These are phyloP conservation scores for Pyracantha coccinea DNA, from an alignment of 331 rosid species.

Conservation along the genomic window DNA sequence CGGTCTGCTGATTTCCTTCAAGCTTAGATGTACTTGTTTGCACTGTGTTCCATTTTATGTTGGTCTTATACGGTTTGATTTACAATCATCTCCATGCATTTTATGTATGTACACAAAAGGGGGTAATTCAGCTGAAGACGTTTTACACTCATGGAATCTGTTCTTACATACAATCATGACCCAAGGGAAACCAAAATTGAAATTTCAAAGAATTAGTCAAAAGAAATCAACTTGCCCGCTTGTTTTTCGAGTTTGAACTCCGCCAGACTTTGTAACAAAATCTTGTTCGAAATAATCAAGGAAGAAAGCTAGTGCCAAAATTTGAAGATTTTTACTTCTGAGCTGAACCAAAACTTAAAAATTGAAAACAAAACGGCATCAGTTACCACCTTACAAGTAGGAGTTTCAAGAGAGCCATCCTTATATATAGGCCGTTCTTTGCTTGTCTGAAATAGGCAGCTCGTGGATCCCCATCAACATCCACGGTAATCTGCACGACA, in stretches of 20 bases:
- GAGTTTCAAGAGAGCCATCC: slow-evolving; percentile 78
- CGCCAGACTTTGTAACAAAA: neutral
- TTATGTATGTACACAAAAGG: no score
- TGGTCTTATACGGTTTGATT: no score
- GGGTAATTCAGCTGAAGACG: no score
- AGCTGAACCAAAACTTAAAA: neutral
- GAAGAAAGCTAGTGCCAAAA: neutral
- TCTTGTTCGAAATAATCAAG: neutral
- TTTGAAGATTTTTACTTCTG: neutral
- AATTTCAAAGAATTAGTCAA: neutral
- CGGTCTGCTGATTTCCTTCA: no score
- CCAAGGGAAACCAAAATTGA: neutral
- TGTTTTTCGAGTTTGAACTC: neutral
- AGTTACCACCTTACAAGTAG: slow-evolving; percentile 60
- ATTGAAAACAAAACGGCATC: neutral
- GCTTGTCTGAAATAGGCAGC: slow-evolving; percentile 87
- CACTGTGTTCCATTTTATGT: no score
- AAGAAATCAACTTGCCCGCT: neutral
- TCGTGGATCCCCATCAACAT: slow-evolving; percentile 65
- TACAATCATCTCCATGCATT: no score
- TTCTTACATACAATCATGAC: neutral
- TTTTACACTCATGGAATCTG: neutral
- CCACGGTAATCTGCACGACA: slow-evolving; percentile 47
- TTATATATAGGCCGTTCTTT: slow-evolving; percentile 62
- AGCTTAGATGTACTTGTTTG: no score